A percentile compares a stretch with the other conserved stretches of the same genome.
phyloP scores from a whole-genome alignment of 257 asterid species.

The Coffea canephora region DNA sequence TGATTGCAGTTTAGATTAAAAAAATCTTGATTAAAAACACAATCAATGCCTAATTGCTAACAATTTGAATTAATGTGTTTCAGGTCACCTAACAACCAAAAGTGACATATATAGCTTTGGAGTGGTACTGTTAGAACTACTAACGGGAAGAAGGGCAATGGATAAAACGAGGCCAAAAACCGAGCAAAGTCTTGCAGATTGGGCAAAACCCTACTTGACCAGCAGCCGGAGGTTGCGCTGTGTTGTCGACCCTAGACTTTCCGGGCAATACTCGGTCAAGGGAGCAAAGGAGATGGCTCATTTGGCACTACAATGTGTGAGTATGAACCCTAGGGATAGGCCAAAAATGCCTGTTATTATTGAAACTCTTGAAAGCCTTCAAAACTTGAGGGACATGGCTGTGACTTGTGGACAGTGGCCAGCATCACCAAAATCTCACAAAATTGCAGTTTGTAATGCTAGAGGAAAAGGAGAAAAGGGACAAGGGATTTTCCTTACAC shows the following conservation, averaged over 20 bases:
- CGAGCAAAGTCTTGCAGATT: conserved; percentile 74
- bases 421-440: conserved; percentile 39
- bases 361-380: conserved; percentile 67
- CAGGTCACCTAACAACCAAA: conserved; percentile 85
- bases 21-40: background rate
- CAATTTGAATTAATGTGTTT: conserved; percentile 3
- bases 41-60: background rate
- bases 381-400: conserved; percentile 67
- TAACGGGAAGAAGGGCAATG: conserved; percentile 84
- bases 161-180: conserved; percentile 65
- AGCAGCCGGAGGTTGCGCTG: conserved; percentile 62
- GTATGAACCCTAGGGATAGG: conserved; percentile 78
- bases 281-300: conserved; percentile 79
- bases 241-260: conserved; percentile 67
- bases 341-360: conserved; percentile 86
- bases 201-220: conserved; percentile 66
- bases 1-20: no score
- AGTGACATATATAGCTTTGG: conserved; percentile 94
- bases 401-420: conserved; percentile 71
- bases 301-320: conserved; percentile 66
- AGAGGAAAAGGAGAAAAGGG: conserved; percentile 50
- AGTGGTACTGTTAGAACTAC: conserved; percentile 72
- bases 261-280: conserved; percentile 75
- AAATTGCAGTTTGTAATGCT: conserved; percentile 21
- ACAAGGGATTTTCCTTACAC: conserved; percentile 38